These are phyloP conservation scores for Claviceps sp. DNA, from an alignment of 2,329 filamentous ascomycete species.

Conservation along the genomic window DNA sequence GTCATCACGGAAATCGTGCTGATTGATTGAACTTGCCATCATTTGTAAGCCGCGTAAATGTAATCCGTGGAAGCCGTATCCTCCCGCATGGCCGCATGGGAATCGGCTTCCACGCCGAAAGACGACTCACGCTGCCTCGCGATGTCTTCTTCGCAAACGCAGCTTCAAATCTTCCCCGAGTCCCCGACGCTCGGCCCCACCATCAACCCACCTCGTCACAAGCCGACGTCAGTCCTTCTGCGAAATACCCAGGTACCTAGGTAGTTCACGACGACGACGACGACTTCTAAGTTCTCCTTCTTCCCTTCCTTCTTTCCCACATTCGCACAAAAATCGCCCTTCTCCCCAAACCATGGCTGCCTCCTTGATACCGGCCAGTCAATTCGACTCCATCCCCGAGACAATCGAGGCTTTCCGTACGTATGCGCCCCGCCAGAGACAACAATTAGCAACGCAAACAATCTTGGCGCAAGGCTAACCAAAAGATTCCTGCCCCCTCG, in stretches of 20 bases:
- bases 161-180: too few species aligned
- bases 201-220: neutral
- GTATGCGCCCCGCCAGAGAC: slow-evolving; percentile 13
- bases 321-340: neutral
- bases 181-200: too few species aligned
- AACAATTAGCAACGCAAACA: too few species aligned
- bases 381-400: slow-evolving; percentile 54
- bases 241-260: too few species aligned
- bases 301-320: neutral
- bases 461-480: neutral
- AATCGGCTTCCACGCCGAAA: too few species aligned
- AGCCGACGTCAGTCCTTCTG: neutral
- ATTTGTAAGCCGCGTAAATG: too few species aligned
- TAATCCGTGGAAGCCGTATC: too few species aligned
- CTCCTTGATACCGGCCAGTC: slow-evolving; percentile 33
- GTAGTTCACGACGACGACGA: neutral
- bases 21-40: too few species aligned
- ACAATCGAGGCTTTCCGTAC: slow-evolving; percentile 50
- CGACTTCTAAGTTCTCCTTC: neutral
- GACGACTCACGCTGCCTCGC: too few species aligned
- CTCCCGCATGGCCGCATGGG: too few species aligned
- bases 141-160: too few species aligned
- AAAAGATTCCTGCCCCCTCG: neutral
- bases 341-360: slow-evolving; percentile 29
- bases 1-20: too few species aligned